Percentiles rank a stretch among this genome's conserved stretches.
phyloP scores from a whole-genome alignment of 306 rosid species.

The Cajanus cajan region DNA sequence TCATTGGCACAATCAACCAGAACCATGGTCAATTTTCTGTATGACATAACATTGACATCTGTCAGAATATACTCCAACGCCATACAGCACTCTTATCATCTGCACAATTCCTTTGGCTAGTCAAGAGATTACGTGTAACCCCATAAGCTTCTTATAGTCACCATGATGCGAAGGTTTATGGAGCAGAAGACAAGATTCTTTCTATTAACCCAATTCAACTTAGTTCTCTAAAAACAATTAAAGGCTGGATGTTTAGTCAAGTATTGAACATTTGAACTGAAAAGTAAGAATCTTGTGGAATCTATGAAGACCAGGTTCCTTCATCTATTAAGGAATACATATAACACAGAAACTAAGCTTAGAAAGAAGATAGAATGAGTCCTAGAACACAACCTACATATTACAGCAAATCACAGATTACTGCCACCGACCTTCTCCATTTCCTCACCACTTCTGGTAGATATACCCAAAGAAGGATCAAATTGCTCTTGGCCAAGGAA shows the following conservation, averaged over 20 bases:
- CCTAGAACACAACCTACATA: constrained; percentile 38
- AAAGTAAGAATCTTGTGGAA: constrained; percentile 39
- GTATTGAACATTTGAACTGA: constrained; percentile 32
- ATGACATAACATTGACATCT: not conserved
- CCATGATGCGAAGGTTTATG: not conserved
- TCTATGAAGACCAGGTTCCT: constrained; percentile 37
- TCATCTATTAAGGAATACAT: constrained; percentile 40
- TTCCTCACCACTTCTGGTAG: constrained; percentile 44
- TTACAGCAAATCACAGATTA: constrained; percentile 44
- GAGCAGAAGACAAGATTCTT: constrained; percentile 13
- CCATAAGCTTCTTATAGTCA: not conserved
- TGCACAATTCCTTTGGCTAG: constrained; percentile 12
- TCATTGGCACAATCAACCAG: not conserved
- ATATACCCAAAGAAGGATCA: constrained; percentile 52
- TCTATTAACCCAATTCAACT: constrained; percentile 37
- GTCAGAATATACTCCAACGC: not conserved
- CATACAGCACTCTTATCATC: not conserved
- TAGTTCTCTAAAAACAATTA: constrained; percentile 32
- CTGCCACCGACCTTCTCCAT: constrained; percentile 48
- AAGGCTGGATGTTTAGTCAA: constrained; percentile 26
- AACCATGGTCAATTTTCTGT: not conserved
- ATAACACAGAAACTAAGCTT: constrained; percentile 41
- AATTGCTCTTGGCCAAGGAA: constrained; percentile 56
- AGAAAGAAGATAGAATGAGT: constrained; percentile 27
- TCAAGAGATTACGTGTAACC: not conserved